These are phyloP conservation scores for Starmerella bombicola DNA, from an alignment of 805 yeast genomes.

Conservation along the genomic window DNA sequence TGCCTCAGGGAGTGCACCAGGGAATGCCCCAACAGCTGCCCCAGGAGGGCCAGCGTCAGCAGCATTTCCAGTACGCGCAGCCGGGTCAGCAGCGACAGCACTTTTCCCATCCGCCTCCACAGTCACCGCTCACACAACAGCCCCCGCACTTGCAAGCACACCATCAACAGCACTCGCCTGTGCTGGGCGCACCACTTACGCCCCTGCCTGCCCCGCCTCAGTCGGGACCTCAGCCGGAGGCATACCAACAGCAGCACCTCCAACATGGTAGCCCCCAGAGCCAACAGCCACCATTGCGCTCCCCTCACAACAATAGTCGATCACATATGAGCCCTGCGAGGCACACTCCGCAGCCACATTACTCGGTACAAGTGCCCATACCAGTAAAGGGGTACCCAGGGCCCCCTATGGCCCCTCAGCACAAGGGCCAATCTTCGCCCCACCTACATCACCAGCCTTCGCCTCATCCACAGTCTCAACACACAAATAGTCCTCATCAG, in stretches of 20 bases:
- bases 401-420: constrained; percentile 11
- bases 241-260: constrained; percentile 5
- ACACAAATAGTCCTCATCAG: constrained; percentile 6
- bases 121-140: not conserved
- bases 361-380: not conserved
- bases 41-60: not conserved
- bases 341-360: constrained; percentile 3
- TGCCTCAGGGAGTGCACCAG: too few species aligned
- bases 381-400: constrained; percentile 1
- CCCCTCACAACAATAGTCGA: not conserved
- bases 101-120: not conserved
- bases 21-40: not conserved
- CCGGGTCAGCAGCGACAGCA: not conserved
- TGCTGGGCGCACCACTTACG: too few species aligned
- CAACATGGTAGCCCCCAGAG: too few species aligned
- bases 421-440: too few species aligned
- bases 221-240: constrained; percentile 1
- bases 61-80: not conserved
- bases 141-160: constrained; percentile 1
- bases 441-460: constrained; percentile 3
- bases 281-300: too few species aligned
- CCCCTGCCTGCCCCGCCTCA: too few species aligned
- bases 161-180: too few species aligned
- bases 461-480: constrained; percentile 9
- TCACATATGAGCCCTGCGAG: not conserved